Evolutionary conservation across 78 protist species (phyloP), one percentile per base, ranked within the genome.

Genomic region (Dictyostelium capitatum): DNA sequence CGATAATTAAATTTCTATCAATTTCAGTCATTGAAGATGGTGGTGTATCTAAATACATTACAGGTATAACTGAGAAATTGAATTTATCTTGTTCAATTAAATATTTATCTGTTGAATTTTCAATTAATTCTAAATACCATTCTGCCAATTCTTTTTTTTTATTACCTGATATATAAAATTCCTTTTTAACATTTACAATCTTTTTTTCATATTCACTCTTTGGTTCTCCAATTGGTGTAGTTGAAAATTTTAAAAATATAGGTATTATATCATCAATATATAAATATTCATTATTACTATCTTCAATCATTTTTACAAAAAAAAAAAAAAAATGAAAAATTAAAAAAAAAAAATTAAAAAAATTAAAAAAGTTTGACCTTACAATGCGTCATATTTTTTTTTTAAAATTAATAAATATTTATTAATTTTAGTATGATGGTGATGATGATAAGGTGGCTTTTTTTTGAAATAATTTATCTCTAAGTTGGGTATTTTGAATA

Each of bases 1-100:
- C 91, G n/a, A 57, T 83, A 8, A 43, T 62, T 20, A 83, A 48
- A 32, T 83, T 47, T 28, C 82, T 70, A 20, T 83, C 82, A 56
- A 73, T 83, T 80, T 83, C 91, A 73, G 91, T 1, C 91, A 83
- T 73, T 5, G 91, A 83, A 23, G 91, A 64, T 4, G 91, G 91
- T 43, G 91, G 91, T 23, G 28, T 43, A 46, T 83, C 91, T 11
- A 83, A 25, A 73, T 83, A 83, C 79, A 64, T 83, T 9, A 32
- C 54, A 3, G 91, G 91, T 12, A 64, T 64, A 57, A 23, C 59
- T 5, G 91, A 83, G 56, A 83, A 83, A 50, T 83, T 83, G 47
- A 83, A 83, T 6, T 28, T 25, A 43, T 51, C 67, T 3, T 73
- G 46, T 17, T 43, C 37, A 46, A 83, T 83, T 46, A 83, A 80